A percentile compares a stretch with the other conserved stretches of the same genome.
phyloP scores from a whole-genome alignment of 148 eudicot genomes.

The Diospyros lotus region DNA sequence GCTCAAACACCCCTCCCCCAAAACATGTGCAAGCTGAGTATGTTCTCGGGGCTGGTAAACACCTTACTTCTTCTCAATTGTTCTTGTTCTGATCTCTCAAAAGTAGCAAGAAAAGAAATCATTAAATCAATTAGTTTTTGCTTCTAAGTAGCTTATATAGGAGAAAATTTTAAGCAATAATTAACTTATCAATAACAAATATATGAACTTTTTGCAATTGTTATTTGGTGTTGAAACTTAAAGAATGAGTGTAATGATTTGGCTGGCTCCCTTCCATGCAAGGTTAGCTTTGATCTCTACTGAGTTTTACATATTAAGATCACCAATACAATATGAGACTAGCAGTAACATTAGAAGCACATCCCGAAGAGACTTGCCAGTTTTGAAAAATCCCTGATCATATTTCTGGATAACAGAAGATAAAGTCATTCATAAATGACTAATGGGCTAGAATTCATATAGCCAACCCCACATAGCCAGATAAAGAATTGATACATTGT shows the following conservation, averaged over 20 bases:
- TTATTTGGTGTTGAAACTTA: background rate
- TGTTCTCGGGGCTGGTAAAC: too few relatives aligned
- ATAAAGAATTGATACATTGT: too few relatives aligned
- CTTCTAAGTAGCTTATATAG: too few relatives aligned
- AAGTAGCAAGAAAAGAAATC: too few relatives aligned
- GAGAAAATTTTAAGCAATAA: background rate
- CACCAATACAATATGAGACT: background rate
- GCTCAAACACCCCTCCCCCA: too few relatives aligned
- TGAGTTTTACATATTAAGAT: background rate
- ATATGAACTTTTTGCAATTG: background rate
- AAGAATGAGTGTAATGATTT: background rate
- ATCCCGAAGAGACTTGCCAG: background rate
- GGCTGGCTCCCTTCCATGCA: background rate
- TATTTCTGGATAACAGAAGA: background rate
- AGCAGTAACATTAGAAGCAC: background rate
- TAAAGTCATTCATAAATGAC: too few relatives aligned
- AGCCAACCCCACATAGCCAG: too few relatives aligned
- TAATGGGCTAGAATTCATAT: too few relatives aligned
- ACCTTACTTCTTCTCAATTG: too few relatives aligned
- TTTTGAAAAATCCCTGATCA: background rate
- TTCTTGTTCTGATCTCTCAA: too few relatives aligned
- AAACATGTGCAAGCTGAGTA: too few relatives aligned
- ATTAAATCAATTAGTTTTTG: too few relatives aligned
- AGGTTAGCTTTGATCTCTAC: conserved; percentile 1
- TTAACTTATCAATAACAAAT: background rate